Conservation (phyloP, 2,329 filamentous ascomycete species). For the Trichoderma guizhouense region DNA sequence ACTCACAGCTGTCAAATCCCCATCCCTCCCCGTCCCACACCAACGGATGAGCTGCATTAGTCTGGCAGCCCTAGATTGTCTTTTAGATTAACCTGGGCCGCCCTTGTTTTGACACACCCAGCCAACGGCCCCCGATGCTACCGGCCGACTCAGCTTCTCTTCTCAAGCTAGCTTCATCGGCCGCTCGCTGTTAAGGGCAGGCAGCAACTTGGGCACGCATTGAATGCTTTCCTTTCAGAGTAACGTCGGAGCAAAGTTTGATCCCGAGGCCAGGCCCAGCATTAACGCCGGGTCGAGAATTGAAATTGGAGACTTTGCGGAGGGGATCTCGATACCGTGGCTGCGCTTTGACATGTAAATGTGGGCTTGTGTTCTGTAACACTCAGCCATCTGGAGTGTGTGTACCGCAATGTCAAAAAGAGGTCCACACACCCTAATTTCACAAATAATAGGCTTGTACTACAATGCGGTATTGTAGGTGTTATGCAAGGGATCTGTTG, state of each 20-base stretch:
- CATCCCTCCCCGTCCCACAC: not conserved
- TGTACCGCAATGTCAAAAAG: not conserved
- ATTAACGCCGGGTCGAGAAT: not conserved
- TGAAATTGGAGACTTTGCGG: not conserved
- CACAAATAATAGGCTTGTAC: not conserved
- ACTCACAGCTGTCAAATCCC: not conserved
- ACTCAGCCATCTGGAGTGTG: not conserved
- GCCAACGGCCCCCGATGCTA: not conserved
- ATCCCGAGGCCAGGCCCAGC: not conserved
- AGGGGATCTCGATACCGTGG: not conserved
- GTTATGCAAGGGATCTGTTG: not conserved
- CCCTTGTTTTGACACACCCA: not conserved
- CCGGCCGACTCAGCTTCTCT: not conserved
- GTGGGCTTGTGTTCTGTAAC: not conserved
- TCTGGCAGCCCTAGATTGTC: not conserved
- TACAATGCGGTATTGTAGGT: not conserved
- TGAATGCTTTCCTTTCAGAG: not conserved
- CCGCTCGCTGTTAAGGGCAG: not conserved
- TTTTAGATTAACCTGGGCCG: not conserved
- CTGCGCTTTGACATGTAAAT: not conserved
- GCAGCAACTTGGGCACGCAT: not conserved
- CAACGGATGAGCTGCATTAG: not conserved
- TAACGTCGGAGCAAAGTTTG: not conserved
- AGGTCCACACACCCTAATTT: not conserved
- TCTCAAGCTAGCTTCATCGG: slow-evolving; percentile 1